These are phyloP conservation scores for Calamus simplicifolius DNA, from an alignment of 176 grass and related monocot genomes.

Conservation along the genomic window DNA sequence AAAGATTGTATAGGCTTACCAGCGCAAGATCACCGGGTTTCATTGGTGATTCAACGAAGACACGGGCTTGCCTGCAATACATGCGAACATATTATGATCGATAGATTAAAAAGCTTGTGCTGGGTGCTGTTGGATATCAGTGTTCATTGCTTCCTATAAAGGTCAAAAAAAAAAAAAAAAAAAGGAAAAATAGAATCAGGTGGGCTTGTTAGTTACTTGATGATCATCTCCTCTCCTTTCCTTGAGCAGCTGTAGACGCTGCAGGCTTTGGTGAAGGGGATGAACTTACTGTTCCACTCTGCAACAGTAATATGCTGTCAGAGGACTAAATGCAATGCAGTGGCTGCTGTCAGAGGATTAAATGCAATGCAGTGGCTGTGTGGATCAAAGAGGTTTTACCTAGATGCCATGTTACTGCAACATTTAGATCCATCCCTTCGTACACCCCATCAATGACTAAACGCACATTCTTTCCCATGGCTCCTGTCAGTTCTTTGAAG, in stretches of 20 bases:
- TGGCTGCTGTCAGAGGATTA: too few species aligned
- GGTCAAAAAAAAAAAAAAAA: background rate
- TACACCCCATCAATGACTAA: constrained; percentile 53
- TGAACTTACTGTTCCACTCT: constrained; percentile 72
- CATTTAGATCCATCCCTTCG: constrained; percentile 29
- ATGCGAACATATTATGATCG: background rate
- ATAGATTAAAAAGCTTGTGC: background rate
- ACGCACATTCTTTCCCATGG: constrained; percentile 60
- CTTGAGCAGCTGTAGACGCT: constrained; percentile 55
- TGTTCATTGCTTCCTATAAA: background rate
- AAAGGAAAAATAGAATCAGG: background rate
- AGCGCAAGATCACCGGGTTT: constrained; percentile 50
- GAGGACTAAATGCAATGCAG: too few species aligned
- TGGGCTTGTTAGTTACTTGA: constrained; percentile 42
- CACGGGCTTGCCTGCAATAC: constrained; percentile 46
- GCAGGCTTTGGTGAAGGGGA: constrained; percentile 74
- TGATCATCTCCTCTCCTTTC: constrained; percentile 34
- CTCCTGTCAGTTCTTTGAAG: constrained; percentile 45
- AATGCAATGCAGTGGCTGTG: background rate
- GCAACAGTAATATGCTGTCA: constrained; percentile 22
- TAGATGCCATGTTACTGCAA: constrained; percentile 75
- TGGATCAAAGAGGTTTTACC: constrained; percentile 22
- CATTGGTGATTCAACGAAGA: constrained; percentile 58
- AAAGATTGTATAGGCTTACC: constrained; percentile 27
- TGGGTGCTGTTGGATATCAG: background rate